Evolutionary conservation across 345 rosid species (phyloP).

Genomic region (Salix udensis): DNA sequence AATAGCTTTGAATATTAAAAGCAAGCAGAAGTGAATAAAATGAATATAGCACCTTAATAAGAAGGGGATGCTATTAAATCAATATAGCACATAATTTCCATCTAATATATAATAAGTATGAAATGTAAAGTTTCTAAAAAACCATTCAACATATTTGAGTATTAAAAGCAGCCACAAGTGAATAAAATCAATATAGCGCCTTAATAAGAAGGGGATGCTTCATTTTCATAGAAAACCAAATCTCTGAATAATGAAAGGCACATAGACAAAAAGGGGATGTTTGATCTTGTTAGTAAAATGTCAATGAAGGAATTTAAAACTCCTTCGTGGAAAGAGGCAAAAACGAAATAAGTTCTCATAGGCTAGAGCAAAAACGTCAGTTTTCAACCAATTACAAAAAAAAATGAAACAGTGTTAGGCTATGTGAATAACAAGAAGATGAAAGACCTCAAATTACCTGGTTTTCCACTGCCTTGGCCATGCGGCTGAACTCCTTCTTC

Average conservation of each 20-base stretch:
- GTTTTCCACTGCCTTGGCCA: conserved; percentile 65
- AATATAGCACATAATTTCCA: too few species aligned
- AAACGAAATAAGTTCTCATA: too few species aligned
- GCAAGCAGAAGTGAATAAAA: not conserved
- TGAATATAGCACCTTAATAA: too few species aligned
- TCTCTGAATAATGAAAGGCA: not conserved
- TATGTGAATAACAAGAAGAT: not conserved
- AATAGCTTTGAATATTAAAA: not conserved
- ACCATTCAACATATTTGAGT: not conserved
- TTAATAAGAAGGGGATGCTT: not conserved
- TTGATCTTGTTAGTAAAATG: too few species aligned
- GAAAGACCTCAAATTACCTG: conserved; percentile 36
- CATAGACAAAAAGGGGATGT: not conserved
- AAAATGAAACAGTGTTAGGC: not conserved
- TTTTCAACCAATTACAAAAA: not conserved
- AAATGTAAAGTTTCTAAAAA: not conserved
- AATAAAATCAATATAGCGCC: not conserved
- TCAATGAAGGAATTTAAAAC: too few species aligned
- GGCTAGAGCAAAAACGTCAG: not conserved
- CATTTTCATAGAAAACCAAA: not conserved
- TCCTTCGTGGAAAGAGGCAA: too few species aligned
- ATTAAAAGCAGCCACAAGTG: not conserved
- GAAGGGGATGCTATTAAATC: too few species aligned
- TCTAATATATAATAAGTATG: not conserved
- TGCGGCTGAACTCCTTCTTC: conserved; percentile 65